A percentile compares a stretch with the other conserved stretches of the same genome.
These are phyloP conservation scores for Suillus luteus DNA, from an alignment of 768 basidiomycete genomes.

Conservation along the genomic window DNA sequence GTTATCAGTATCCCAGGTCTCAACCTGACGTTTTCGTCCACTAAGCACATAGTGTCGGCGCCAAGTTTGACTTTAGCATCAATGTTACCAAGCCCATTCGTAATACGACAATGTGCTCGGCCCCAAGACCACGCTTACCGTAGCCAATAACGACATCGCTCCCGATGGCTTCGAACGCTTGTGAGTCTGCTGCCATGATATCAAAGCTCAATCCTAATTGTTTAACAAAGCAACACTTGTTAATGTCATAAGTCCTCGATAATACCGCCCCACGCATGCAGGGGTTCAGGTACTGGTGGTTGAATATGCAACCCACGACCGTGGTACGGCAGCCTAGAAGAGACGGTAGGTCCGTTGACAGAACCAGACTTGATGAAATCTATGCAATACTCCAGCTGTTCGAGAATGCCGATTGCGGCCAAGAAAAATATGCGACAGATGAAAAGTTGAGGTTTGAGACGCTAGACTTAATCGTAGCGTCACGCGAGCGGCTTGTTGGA, in stretches of 20 bases:
- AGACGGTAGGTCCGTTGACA: conserved; percentile 3
- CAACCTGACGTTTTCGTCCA: no score
- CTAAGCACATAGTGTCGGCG: no score
- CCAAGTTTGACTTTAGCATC: no score
- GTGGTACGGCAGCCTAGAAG: conserved; percentile 33
- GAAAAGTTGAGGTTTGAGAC: conserved; percentile 24
- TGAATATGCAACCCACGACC: conserved; percentile 41
- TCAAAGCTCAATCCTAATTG: no score
- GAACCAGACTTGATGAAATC: neutral
- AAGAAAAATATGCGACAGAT: conserved; percentile 37
- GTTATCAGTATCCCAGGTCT: no score
- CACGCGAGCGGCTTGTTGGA: conserved; percentile 31
- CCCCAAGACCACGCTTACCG: no score
- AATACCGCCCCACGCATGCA: conserved; percentile 48
- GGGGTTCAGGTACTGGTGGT: conserved; percentile 25
- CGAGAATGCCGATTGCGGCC: conserved; percentile 30
- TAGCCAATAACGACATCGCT: no score
- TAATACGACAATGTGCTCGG: no score
- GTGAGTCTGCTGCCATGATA: no score
- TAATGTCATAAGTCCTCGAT: conserved; percentile 49
- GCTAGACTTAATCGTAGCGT: conserved; percentile 41
- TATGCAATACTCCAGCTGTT: conserved; percentile 27
- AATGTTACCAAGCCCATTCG: no score
- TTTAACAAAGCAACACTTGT: no score
- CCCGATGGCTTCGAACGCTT: no score